Percentiles rank a stretch among this genome's conserved stretches.
These are phyloP conservation scores for Acanthamoeba triangularis DNA, from an alignment of 208 protist species.

Conservation along the genomic window DNA sequence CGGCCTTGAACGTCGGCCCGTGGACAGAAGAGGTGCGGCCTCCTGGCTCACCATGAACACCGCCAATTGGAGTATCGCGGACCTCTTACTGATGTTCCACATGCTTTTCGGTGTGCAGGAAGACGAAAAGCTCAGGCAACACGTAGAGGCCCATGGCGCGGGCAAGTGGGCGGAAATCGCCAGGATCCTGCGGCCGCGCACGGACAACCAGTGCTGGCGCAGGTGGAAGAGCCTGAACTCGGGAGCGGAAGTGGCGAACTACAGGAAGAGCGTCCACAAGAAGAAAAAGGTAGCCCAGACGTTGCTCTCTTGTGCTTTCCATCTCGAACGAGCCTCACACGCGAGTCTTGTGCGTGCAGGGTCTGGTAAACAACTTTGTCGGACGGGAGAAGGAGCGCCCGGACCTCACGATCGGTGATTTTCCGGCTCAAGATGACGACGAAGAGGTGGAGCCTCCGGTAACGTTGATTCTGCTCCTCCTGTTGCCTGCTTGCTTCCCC, in stretches of 20 bases:
- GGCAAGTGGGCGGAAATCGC: slow-evolving; percentile 87
- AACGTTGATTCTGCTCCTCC: neutral
- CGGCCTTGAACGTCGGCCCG: slow-evolving; percentile 69
- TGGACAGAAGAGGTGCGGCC: slow-evolving; percentile 86
- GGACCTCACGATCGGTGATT: slow-evolving; percentile 81
- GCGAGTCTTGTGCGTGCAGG: neutral
- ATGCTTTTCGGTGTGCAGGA: slow-evolving; percentile 60
- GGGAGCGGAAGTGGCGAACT: slow-evolving; percentile 73
- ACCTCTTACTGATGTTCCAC: neutral
- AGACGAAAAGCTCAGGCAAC: slow-evolving; percentile 77
- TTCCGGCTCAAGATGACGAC: slow-evolving; percentile 67
- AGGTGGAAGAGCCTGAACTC: slow-evolving; percentile 88
- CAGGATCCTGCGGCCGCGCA: slow-evolving; percentile 77
- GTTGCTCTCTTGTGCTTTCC: neutral
- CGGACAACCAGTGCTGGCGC: slow-evolving; percentile 92
- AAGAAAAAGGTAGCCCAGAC: slow-evolving; percentile 38
- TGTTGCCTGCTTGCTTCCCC: neutral
- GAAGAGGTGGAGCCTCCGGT: neutral
- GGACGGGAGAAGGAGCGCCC: slow-evolving; percentile 87
- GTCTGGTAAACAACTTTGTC: slow-evolving; percentile 86
- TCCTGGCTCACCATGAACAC: neutral
- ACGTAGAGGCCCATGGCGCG: slow-evolving; percentile 74
- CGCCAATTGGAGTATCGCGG: neutral
- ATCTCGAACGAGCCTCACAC: neutral
- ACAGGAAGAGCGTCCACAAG: slow-evolving; percentile 66